Conservation (phyloP, 306 rosid species). For the Cucumis sativus region Cucumber_9930_V3 NC_026657.2:32260001-32260500, state of each 20-base stretch:
- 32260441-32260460: constrained; percentile 93
- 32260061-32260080: constrained; percentile 91
- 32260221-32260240: constrained; percentile 89
- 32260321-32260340: constrained; percentile 93
- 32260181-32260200: constrained; percentile 71
- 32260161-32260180: constrained; percentile 83
- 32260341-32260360: constrained; percentile 94
- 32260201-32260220: constrained; percentile 88
- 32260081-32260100: constrained; percentile 56
- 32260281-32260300: constrained; percentile 90
- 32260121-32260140: constrained; percentile 89
- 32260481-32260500: constrained; percentile 88
- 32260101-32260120: constrained; percentile 81
- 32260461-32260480: constrained; percentile 86
- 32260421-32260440: constrained; percentile 92
- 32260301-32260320: constrained; percentile 89
- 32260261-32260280: constrained; percentile 98
- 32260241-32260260: constrained; percentile 93
- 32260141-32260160: constrained; percentile 84
- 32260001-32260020: constrained; percentile 81
- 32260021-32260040: constrained; percentile 74
- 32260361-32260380: constrained; percentile 95
- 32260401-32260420: constrained; percentile 90
- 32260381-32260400: constrained; percentile 98
- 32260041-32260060: constrained; percentile 80